Percentiles rank a stretch among this genome's conserved stretches.
Evolutionary conservation across 129 eudicot species (phyloP).

Genomic region (Centella asiatica): DNA sequence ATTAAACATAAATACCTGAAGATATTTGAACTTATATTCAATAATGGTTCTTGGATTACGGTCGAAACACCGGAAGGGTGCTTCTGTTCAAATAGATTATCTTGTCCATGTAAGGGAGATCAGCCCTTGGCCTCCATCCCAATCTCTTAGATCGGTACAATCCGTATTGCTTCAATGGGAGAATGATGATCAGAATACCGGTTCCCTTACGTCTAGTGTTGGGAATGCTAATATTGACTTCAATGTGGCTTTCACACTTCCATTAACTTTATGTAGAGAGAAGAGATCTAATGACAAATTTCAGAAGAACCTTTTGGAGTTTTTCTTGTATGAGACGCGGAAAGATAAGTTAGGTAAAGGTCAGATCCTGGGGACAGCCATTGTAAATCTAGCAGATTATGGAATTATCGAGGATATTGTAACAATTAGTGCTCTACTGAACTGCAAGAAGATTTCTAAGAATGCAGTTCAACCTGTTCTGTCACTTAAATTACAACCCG

Average conservation of each 20-base stretch:
- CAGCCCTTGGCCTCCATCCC: slow-evolving; percentile 88
- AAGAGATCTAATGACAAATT: slow-evolving; percentile 45
- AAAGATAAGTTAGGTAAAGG: slow-evolving; percentile 69
- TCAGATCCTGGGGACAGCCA: slow-evolving; percentile 66
- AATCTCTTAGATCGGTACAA: slow-evolving; percentile 46
- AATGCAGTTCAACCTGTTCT: slow-evolving; percentile 45
- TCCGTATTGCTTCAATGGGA: slow-evolving; percentile 75
- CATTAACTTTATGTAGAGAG: slow-evolving; percentile 46
- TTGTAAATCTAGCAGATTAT: slow-evolving; percentile 66
- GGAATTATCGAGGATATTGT: slow-evolving; percentile 51
- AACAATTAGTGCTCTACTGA: slow-evolving; percentile 44
- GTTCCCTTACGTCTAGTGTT: slow-evolving; percentile 45
- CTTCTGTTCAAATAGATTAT: slow-evolving; percentile 63
- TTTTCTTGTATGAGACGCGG: slow-evolving; percentile 61
- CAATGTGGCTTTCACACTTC: slow-evolving; percentile 58
- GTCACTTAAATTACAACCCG: slow-evolving; percentile 48
- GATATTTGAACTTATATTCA: slow-evolving; percentile 4
- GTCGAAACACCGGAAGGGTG: slow-evolving; percentile 65
- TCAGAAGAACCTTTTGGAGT: slow-evolving; percentile 62
- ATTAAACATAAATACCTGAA: slow-evolving; percentile 13
- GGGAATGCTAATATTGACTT: slow-evolving; percentile 55
- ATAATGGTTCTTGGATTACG: slow-evolving; percentile 86
- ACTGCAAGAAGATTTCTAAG: slow-evolving; percentile 59
- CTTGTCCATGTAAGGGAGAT: slow-evolving; percentile 58
- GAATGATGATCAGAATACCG: slow-evolving; percentile 65